Evolutionary conservation across 2,329 filamentous ascomycete species (phyloP), one percentile per base, ranked within the genome.

Genomic region (Clonostachys rhizophaga): DNA sequence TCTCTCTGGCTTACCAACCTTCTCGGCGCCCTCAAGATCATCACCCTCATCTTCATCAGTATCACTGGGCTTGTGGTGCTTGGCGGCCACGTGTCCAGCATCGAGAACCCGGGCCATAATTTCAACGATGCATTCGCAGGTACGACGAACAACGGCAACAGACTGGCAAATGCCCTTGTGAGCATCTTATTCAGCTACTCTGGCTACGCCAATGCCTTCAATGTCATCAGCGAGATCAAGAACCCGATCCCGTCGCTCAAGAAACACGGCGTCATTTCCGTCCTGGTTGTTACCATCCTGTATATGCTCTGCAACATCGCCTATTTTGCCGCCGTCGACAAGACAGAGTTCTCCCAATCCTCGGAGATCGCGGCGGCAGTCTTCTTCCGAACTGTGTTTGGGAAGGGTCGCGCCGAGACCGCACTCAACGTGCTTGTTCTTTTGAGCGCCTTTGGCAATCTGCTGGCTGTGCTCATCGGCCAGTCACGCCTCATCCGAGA

Each of bases 21-120:
- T 7, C 72, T 87, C 36, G 81, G 81, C 0, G 58, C 70, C 3
- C 54, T 86, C 36, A 87, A 87, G 55, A 58, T 87, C 5, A 55
- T 78, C 14, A 84, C 81, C 0, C 64, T 87, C 4, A 51, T 86
- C n/a, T 84, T 86, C 52, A 77, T 83, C 52, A 72, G 67, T 33
- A 78, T 83, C 37, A 76, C 79, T 0, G 83, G 83, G 0, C 65
- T 85, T 2, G 81, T 86, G 4, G 78, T 86, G 5, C 71, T 86
- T 3, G 66, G 66, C 3, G 67, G 67, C 16, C 54, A 66, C 41
- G 51, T 65, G 16, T 47, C 54, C 1, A 52, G 54, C 34, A 51
- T 70, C 3, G 52, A 61, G 2, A 54, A 68, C 44, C 67, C 67
- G 0, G 53, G 54, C 5, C 49, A 48, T 43, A 70, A 70, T 59